A percentile compares a stretch with the other conserved stretches of the same genome.
Evolutionary conservation across 352 stramenopile species (phyloP).

Genomic region (Phytophthora chlamydospora): DNA sequence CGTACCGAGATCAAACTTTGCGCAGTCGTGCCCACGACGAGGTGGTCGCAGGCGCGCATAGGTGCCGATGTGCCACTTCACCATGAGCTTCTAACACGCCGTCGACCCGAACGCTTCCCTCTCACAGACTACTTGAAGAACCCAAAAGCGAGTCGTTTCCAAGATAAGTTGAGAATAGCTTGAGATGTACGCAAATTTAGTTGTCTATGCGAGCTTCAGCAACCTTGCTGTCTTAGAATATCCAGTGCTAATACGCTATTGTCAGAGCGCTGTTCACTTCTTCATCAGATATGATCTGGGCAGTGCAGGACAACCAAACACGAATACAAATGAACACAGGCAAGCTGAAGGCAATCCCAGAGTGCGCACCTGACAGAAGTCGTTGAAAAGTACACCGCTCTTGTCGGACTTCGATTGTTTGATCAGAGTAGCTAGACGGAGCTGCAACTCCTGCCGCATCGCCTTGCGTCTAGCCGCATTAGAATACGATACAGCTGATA

Average conservation of each 20-base stretch:
- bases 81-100: constrained; percentile 33
- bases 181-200: constrained; percentile 23
- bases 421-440: constrained; percentile 17
- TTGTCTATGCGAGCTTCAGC: neutral
- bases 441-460: constrained; percentile 15
- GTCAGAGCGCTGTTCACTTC: constrained; percentile 19
- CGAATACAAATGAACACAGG: neutral
- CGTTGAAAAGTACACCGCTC: constrained; percentile 13
- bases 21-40: constrained; percentile 56
- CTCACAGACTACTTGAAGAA: constrained; percentile 5
- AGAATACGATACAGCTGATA: constrained; percentile 18
- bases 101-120: neutral
- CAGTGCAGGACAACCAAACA: neutral
- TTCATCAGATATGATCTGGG: constrained; percentile 25
- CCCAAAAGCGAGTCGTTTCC: constrained; percentile 23
- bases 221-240: no score
- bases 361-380: constrained; percentile 27
- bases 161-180: constrained; percentile 7
- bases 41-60: constrained; percentile 72
- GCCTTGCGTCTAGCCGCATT: neutral
- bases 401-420: neutral
- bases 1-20: constrained; percentile 67
- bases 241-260: constrained; percentile 18
- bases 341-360: neutral
- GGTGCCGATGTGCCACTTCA: constrained; percentile 83